Base-by-base conservation (phyloP, 345 rosid genomes). In the Crucihimalaya himalaica region DNA sequence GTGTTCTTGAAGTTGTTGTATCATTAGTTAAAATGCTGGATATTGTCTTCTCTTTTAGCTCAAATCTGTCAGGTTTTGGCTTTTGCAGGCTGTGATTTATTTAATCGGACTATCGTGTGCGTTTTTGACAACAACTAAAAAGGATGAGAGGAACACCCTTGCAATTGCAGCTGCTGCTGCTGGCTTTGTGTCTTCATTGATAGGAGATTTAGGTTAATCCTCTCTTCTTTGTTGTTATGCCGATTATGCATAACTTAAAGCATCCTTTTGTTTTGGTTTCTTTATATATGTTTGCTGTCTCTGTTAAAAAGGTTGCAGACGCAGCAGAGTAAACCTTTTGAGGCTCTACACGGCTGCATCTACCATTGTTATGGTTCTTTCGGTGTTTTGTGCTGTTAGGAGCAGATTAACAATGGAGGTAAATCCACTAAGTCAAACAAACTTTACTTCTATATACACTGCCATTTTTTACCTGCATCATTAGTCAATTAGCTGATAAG, bases 181-280 rank as follows among this genome's bases (percentile, higher is more conserved):
- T 53, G 88, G 89, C 1, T 75, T 83, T 5, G 16, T 84, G 27
- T 82, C 84, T 64, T 73, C 90, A 55, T 43, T 87, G 5, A 52
- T 83, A 19, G 97, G 88, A 76, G 92, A 87, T 59, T 70, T 87
- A 35, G 95, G 97, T 91, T 31, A 47, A 13, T 50, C 15, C 11
- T 68, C 45, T 28, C 28, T 16, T 65, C 77, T 21, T 21, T 37
- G 0, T 6, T 21, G 18, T 60, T 39, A 6, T 58, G 16, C 63
- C 0, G 43, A 1, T 18, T 34, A 56, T 29, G n/a, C 58, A 8
- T 69, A 37, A 25, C 11, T 2, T 23, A 46, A 7, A 7, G 6
- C 8, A n/a, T 70, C 57, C n/a, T 58, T 27, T 63, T 8, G 31
- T 63, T 45, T 27, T 32, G 15, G 13, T 76, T 19, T 63, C 23